These are phyloP conservation scores for sorghum (Sorghum bicolor) DNA, from an alignment of 176 grass and related monocot species.

Conservation along the genomic window DNA sequence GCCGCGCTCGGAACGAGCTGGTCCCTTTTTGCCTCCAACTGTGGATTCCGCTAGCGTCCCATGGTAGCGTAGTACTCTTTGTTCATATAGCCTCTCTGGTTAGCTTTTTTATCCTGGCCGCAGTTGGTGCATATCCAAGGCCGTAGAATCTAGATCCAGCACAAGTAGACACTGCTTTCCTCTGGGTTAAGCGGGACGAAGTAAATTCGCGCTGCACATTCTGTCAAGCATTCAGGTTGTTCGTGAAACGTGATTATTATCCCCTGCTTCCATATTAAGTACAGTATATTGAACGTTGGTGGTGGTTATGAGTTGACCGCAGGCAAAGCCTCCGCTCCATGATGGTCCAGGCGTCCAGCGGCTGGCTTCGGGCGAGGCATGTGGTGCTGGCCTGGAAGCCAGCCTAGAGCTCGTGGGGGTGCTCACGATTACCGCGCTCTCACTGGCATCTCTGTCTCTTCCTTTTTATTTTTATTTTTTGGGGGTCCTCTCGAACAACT, in stretches of 20 bases:
- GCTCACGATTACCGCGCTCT: background rate
- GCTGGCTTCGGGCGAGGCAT: conserved; percentile 5
- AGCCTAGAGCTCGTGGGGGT: conserved; percentile 35
- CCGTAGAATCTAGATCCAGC: background rate
- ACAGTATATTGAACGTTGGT: background rate
- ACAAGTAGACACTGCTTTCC: background rate
- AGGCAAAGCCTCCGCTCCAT: background rate
- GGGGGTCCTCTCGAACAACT: background rate
- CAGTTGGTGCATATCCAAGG: background rate
- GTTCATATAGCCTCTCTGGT: background rate
- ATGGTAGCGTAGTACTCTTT: background rate
- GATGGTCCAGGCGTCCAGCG: conserved; percentile 15
- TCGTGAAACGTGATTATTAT: background rate
- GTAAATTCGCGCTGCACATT: background rate
- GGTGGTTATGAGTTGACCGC: conserved; percentile 46
- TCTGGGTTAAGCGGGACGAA: background rate
- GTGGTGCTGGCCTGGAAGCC: conserved; percentile 41
- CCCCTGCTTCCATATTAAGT: background rate
- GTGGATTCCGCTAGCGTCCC: conserved; percentile 16
- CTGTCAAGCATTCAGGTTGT: background rate
- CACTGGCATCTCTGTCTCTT: background rate
- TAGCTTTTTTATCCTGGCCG: background rate
- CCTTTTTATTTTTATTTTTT: background rate
- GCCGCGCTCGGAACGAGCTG: background rate
- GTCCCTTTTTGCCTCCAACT: background rate